Evolutionary conservation across 2,329 filamentous ascomycete species (phyloP), one percentile per base, ranked within the genome.

Genomic region (Scedosporium dehoogii): DNA sequence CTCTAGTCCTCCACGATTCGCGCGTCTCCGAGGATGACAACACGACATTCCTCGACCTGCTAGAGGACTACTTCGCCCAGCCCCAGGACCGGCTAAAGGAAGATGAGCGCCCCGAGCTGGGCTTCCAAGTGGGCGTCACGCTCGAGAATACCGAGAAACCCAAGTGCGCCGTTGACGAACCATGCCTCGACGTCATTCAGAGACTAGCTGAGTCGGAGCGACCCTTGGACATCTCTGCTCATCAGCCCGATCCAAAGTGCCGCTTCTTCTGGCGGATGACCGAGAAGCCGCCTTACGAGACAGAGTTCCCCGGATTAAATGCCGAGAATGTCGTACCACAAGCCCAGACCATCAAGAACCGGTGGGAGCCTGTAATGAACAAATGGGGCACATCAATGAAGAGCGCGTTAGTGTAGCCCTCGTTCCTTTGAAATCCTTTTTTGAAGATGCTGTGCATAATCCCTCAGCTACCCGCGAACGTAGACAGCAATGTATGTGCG

Each of bases 41-140:
- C 73, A 73, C 74, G 27, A 72, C 75, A 61, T 86, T 86, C 67
- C 79, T 86, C 63, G 82, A 86, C 70, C 75, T 86, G 44, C 78
- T 85, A n/a, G 83, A 86, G 72, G 82, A 85, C 74, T 86, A 86
- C 75, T 86, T 86, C 68, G 82, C 81, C 41, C 83, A 85, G 71
- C 79, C 82, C 16, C 73, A 74, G 18, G 75, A 70, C 7, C 70
- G 69, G 2, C 75, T 85, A 42, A 71, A 70, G 58, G 69, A 69
- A 42, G 83, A 86, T 66, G 81, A 85, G 73, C 78, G 82, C 2
- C 83, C 83, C 5, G 80, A 81, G 68, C 73, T 85, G 27, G 78
- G 79, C 69, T 85, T 84, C 73, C 83, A 86, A 73, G 77, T 86
- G 59, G 83, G 83, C 65, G 83, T 85, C 51, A 86, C 83, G 38